phyloP scores from a whole-genome alignment of 495 filamentous ascomycete genomes.

The Amniculicola lignicola region DNA sequence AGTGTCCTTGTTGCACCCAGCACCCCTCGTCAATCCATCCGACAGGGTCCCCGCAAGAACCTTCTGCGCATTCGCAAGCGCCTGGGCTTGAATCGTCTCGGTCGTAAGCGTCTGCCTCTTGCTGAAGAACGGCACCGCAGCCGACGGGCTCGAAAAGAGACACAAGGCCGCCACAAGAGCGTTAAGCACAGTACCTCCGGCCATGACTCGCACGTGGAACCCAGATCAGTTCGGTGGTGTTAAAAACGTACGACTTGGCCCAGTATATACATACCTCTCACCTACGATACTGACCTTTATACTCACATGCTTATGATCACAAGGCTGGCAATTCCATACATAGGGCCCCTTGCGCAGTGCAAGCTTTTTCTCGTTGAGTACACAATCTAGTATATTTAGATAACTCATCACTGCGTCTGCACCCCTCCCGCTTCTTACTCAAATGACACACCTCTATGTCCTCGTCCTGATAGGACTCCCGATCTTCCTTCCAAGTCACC shows the following conservation, averaged over 20 bases:
- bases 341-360: neutral
- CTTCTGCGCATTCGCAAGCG: constrained; percentile 22
- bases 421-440: neutral
- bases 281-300: constrained; percentile 16
- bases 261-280: constrained; percentile 1
- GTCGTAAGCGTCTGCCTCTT: constrained; percentile 21
- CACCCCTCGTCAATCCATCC: constrained; percentile 20
- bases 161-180: constrained; percentile 24
- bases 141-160: constrained; percentile 18
- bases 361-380: neutral
- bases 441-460: too few species aligned
- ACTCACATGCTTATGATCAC: neutral
- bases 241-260: neutral
- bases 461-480: too few species aligned
- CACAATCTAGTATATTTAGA: neutral
- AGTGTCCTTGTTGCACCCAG: constrained; percentile 18
- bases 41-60: constrained; percentile 25
- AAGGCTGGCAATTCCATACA: too few species aligned
- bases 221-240: too few species aligned
- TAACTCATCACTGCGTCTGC: neutral
- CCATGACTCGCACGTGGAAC: too few species aligned
- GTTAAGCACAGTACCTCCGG: constrained; percentile 13
- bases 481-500: too few species aligned
- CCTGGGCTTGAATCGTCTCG: constrained; percentile 24
- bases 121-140: neutral